Evolutionary conservation across 1,284 basidiomycete species (phyloP).

Genomic region (Puccinia horiana): DNA sequence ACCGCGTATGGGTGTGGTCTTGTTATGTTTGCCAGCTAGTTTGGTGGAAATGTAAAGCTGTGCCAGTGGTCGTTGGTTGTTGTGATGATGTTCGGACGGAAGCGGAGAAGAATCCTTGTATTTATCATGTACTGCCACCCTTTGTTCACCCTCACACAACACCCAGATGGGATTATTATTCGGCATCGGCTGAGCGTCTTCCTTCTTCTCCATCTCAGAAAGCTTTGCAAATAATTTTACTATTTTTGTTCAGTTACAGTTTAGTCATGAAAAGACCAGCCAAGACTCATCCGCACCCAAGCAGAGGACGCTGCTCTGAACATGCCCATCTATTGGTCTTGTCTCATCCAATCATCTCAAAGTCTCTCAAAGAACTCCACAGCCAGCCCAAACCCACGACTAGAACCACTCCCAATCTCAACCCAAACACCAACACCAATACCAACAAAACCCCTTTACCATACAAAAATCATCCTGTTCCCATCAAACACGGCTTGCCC

Average conservation of each 20-base stretch:
- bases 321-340: not conserved
- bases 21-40: too few species aligned
- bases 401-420: not conserved
- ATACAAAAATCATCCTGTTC: not conserved
- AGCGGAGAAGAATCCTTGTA: too few species aligned
- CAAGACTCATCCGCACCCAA: not conserved
- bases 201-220: too few species aligned
- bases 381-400: not conserved
- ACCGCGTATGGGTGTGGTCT: not conserved
- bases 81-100: too few species aligned
- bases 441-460: not conserved
- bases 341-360: slow-evolving; percentile 6
- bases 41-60: too few species aligned
- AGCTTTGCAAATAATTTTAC: too few species aligned
- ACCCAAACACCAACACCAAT: not conserved
- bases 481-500: slow-evolving; percentile 32
- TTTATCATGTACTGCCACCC: too few species aligned
- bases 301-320: not conserved
- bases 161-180: too few species aligned
- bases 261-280: not conserved
- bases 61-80: too few species aligned
- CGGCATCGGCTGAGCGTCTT: too few species aligned
- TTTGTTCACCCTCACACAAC: too few species aligned
- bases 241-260: too few species aligned
- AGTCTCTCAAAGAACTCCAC: not conserved